A percentile compares a stretch with the other conserved stretches of the same genome.
Evolutionary conservation across 805 yeast species (phyloP).

Genomic region (Wickerhamiella galacta): DNA sequence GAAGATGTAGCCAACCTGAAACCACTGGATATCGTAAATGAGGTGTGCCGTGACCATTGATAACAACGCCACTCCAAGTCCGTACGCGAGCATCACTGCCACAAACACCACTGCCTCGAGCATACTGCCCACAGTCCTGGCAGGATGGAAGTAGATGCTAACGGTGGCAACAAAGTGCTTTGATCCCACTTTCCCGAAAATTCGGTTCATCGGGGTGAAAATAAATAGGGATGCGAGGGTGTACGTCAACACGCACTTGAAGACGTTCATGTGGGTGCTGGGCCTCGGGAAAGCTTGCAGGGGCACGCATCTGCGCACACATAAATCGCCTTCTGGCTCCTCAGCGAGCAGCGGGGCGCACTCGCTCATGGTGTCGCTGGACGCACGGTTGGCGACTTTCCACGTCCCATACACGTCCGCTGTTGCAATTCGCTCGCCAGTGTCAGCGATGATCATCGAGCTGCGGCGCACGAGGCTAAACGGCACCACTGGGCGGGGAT

Average conservation of each 20-base stretch:
- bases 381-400: not conserved
- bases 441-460: conserved; percentile 30
- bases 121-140: conserved; percentile 68
- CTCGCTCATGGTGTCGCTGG: not conserved
- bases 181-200: conserved; percentile 50
- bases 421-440: conserved; percentile 23
- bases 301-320: not conserved
- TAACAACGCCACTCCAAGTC: conserved; percentile 33
- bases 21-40: conserved; percentile 34
- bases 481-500: conserved; percentile 2
- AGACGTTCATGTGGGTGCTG: conserved; percentile 16
- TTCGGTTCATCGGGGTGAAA: conserved; percentile 29
- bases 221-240: conserved; percentile 58
- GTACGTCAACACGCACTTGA: conserved; percentile 63
- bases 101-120: conserved; percentile 55
- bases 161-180: conserved; percentile 73
- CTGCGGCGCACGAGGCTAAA: conserved; percentile 5
- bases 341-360: conserved; percentile 1
- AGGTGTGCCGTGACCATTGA: conserved; percentile 36
- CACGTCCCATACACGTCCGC: not conserved
- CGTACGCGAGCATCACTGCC: conserved; percentile 34
- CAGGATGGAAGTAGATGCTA: conserved; percentile 72
- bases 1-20: conserved; percentile 33
- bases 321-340: not conserved
- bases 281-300: not conserved